A percentile compares a stretch with the other conserved stretches of the same genome.
Conservation (phyloP, 805 yeast genomes). For the Yarrowia osloensis region DNA sequence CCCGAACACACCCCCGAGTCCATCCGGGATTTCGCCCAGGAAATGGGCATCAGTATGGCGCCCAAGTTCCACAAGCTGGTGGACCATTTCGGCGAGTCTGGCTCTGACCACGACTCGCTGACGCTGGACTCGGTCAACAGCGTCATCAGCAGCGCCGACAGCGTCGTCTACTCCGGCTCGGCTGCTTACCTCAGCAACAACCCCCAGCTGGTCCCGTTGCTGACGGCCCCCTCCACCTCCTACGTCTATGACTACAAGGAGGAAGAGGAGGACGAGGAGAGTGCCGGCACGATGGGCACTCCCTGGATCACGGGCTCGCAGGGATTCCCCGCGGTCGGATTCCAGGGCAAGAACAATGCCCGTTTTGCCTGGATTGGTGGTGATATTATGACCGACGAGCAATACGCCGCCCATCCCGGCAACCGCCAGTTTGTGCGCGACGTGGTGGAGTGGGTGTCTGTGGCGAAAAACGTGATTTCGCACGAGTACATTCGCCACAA, state of each 20-base stretch:
- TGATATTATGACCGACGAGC: constrained; percentile 51
- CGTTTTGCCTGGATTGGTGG: constrained; percentile 84
- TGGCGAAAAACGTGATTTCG: constrained; percentile 63
- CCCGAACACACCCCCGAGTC: constrained; percentile 59
- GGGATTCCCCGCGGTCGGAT: constrained; percentile 70
- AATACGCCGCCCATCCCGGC: constrained; percentile 37
- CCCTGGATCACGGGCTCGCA: constrained; percentile 83
- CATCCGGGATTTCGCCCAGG: constrained; percentile 65
- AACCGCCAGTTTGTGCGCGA: constrained; percentile 49
- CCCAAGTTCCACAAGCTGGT: constrained; percentile 66
- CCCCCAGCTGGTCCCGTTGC: constrained; percentile 67
- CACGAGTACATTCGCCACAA: constrained; percentile 56
- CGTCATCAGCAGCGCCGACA: constrained; percentile 30
- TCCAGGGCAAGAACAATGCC: constrained; percentile 79
- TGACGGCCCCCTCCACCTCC: constrained; percentile 66
- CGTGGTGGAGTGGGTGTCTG: constrained; percentile 71
- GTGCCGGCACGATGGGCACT: constrained; percentile 32
- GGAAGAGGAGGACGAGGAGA: constrained; percentile 46
- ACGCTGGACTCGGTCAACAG: constrained; percentile 33
- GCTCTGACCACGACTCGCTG: constrained; percentile 38
- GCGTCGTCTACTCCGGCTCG: constrained; percentile 51
- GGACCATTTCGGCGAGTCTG: constrained; percentile 60
- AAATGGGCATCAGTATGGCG: constrained; percentile 81
- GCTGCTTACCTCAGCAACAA: constrained; percentile 72
- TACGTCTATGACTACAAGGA: constrained; percentile 54